Base-by-base conservation (phyloP, 306 rosid genomes). In the Prinsepia uniflora region DNA sequence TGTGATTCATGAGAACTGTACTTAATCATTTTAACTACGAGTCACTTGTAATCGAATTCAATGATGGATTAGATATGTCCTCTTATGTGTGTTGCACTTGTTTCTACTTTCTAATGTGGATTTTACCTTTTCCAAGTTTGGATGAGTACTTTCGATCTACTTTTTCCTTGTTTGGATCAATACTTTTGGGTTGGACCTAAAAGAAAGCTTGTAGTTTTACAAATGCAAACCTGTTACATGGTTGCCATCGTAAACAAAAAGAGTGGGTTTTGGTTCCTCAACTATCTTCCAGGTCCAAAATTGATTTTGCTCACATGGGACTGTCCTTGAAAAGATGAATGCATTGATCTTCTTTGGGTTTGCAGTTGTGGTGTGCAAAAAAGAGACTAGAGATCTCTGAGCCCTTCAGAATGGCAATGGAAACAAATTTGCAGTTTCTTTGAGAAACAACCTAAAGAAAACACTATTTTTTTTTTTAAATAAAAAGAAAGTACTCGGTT, bases 251-350 rank as follows among this genome's bases (percentile, higher is more conserved):
- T 58, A 39, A 13, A 4, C 6, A 5, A 55, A 70, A 43, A 45
- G 74, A 56, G 53, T 22, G 73, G 64, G 42, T 41, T 53, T 41
- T 17, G 42, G n/a, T 54, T 54, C 8, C 63, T 54, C 11, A 69
- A 54, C 63, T 30, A 20, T 69, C 64, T 30, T 12, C 18, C 24
- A 2, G 20, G 17, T 22, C 61, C 18, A 8, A 47, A 19, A n/a
- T 50, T 68, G 2, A 68, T 17, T 17, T 66, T 17, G 7, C 15
- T 68, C 72, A 68, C 72, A 70, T 70, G 63, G 63, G 46, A 8
- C 45, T 39, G 18, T 13, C 20, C 66, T 61, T 8, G 13, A 40
- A 61, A 40, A 61, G 46, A 40, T 39, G 8, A 34, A 59, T 59
- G 44, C 11, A 59, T 30, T 13, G 9, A 40, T 61, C 66, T 58